A percentile compares a stretch with the other conserved stretches of the same genome.
phyloP scores from a whole-genome alignment of 129 eudicot genomes.

The Saussurea involucrata region DNA sequence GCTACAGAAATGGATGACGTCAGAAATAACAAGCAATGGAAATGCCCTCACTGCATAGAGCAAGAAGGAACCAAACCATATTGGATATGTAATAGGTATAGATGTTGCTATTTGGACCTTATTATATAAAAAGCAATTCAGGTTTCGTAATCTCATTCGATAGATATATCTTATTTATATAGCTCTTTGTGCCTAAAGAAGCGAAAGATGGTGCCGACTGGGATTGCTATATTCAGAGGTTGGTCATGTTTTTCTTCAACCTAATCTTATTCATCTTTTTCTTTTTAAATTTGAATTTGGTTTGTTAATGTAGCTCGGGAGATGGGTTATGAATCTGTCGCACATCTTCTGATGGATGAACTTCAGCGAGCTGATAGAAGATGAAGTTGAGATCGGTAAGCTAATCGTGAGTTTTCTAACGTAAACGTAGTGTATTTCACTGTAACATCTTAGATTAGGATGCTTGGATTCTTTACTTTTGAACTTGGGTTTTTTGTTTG shows the following conservation, averaged over 20 bases:
- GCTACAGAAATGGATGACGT: constrained; percentile 67
- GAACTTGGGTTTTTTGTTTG: not conserved
- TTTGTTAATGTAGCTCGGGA: constrained; percentile 43
- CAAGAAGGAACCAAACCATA: constrained; percentile 54
- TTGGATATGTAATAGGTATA: constrained; percentile 80
- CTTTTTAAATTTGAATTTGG: not conserved
- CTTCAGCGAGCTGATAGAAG: constrained; percentile 31
- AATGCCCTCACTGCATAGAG: constrained; percentile 74
- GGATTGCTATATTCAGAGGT: constrained; percentile 70
- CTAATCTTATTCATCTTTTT: not conserved
- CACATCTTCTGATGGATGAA: constrained; percentile 60
- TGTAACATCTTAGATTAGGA: not conserved
- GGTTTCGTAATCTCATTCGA: not conserved
- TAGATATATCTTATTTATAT: not conserved
- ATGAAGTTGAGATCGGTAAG: constrained; percentile 4
- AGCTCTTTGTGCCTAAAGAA: constrained; percentile 68
- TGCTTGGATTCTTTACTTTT: not conserved
- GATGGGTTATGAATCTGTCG: constrained; percentile 70
- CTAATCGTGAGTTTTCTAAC: not conserved
- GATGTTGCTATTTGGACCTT: not conserved
- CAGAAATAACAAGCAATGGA: constrained; percentile 64
- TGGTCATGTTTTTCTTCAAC: constrained; percentile 16
- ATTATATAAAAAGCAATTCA: not conserved
- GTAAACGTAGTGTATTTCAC: not conserved
- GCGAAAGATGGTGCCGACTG: constrained; percentile 68